Conservation (phyloP, 805 yeast genomes). For the Dipodascopsis uninucleata region DNA sequence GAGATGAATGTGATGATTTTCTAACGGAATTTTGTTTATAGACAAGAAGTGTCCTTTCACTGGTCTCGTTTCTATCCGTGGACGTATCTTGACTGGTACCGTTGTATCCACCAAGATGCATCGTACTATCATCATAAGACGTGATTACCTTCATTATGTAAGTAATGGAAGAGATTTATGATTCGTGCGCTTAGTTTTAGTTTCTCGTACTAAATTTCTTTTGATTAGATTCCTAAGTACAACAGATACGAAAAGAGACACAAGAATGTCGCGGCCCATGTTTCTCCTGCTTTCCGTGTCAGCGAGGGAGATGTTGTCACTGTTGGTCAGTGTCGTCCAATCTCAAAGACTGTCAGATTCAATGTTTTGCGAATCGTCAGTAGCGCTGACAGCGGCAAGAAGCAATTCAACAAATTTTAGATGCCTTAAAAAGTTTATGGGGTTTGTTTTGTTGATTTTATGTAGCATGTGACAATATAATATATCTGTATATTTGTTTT, state of each 20-base stretch:
- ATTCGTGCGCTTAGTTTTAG: background rate
- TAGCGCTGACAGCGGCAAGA: conserved; percentile 75
- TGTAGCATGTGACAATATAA: conserved; percentile 19
- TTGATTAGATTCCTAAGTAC: conserved; percentile 80
- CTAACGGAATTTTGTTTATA: background rate
- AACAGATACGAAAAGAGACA: conserved; percentile 99
- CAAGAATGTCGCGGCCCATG: conserved; percentile 99
- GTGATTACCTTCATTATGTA: conserved; percentile 96
- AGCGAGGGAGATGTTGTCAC: conserved; percentile 98
- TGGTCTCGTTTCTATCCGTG: conserved; percentile 97
- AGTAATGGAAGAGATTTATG: conserved; percentile 5
- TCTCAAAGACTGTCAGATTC: conserved; percentile 99
- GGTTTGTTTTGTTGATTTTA: conserved; percentile 17
- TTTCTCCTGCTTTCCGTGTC: conserved; percentile 99
- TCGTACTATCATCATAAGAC: conserved; percentile 99
- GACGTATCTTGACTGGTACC: conserved; percentile 98
- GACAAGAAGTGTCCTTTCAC: conserved; percentile 99
- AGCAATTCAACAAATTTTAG: conserved; percentile 96
- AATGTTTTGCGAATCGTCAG: conserved; percentile 95
- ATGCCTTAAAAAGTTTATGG: conserved; percentile 14
- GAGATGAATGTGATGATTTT: background rate
- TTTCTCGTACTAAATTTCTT: background rate
- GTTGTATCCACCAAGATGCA: conserved; percentile 99
- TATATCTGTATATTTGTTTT: no score
- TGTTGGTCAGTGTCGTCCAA: conserved; percentile 99